Evolutionary conservation across 352 stramenopile species (phyloP).

Genomic region (Globisporangium yorkense): DNA sequence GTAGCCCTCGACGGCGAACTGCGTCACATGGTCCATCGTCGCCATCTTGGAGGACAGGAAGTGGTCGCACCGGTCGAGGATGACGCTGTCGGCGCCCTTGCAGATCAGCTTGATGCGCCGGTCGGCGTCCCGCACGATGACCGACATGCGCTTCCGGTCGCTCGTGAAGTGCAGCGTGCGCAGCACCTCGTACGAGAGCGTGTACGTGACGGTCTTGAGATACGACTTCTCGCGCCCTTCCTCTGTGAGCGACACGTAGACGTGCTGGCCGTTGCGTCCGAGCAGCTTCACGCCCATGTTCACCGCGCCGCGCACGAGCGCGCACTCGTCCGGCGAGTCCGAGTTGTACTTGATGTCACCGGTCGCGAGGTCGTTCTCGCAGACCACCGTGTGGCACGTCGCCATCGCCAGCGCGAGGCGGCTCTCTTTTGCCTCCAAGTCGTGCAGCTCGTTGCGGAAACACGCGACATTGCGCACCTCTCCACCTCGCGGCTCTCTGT

Average conservation of each 20-base stretch:
- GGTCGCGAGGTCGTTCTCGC: conserved; percentile 33
- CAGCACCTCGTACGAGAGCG: conserved; percentile 60
- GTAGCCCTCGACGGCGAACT: conserved; percentile 81
- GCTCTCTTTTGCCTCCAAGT: conserved; percentile 47
- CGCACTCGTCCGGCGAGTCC: conserved; percentile 91
- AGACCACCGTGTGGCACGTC: conserved; percentile 85
- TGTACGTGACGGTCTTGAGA: conserved; percentile 64
- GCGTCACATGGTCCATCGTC: conserved; percentile 72
- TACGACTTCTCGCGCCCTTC: conserved; percentile 48
- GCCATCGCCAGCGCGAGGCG: conserved; percentile 70
- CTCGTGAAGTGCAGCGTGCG: conserved; percentile 72
- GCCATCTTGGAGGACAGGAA: conserved; percentile 45
- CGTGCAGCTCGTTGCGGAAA: conserved; percentile 43
- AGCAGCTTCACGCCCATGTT: conserved; percentile 80
- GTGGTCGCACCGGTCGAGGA: conserved; percentile 57
- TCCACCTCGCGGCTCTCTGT: conserved; percentile 1
- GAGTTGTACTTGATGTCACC: conserved; percentile 78
- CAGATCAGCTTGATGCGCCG: conserved; percentile 58
- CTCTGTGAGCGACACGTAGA: conserved; percentile 61
- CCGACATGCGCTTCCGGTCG: conserved; percentile 79
- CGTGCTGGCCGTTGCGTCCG: conserved; percentile 34
- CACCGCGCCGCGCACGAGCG: conserved; percentile 79
- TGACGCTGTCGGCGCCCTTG: conserved; percentile 80
- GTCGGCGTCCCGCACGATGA: conserved; percentile 59
- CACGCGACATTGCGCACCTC: conserved; percentile 16